Evolutionary conservation across 352 stramenopile genomes (phyloP).

Genomic region (Phytophthora tentaculata): DNA sequence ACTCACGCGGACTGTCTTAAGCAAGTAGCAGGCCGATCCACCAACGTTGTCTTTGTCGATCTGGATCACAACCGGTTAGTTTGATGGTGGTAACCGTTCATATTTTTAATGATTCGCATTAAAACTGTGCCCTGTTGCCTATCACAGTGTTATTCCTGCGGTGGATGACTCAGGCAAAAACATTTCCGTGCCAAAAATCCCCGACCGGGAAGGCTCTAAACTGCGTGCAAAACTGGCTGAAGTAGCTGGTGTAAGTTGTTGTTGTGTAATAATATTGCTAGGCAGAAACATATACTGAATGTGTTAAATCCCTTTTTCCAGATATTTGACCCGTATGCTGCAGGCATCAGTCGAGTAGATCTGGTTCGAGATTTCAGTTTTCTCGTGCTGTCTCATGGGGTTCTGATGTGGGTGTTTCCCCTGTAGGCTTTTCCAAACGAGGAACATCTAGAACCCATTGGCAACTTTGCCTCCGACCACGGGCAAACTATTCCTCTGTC

Average conservation of each 20-base stretch:
- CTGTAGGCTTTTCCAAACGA: slow-evolving; percentile 78
- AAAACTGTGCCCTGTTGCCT: background rate
- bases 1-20: slow-evolving; percentile 87
- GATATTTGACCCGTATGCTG: slow-evolving; percentile 84
- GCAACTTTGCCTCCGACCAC: slow-evolving; percentile 69
- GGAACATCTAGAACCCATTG: slow-evolving; percentile 81
- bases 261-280: background rate
- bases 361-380: slow-evolving; percentile 38
- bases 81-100: background rate
- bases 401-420: background rate
- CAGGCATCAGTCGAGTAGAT: slow-evolving; percentile 74
- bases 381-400: background rate
- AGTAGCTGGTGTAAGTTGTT: slow-evolving; percentile 55
- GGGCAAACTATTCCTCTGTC: slow-evolving; percentile 74
- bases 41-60: slow-evolving; percentile 94
- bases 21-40: slow-evolving; percentile 60
- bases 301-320: slow-evolving; percentile 20
- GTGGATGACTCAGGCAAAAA: slow-evolving; percentile 70
- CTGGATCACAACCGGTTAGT: slow-evolving; percentile 91
- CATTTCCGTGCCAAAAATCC: slow-evolving; percentile 73
- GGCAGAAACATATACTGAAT: background rate
- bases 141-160: slow-evolving; percentile 70
- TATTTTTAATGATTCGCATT: background rate
- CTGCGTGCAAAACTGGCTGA: slow-evolving; percentile 66
- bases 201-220: slow-evolving; percentile 72